Conservation (phyloP, 2,329 filamentous ascomycete species). For the Diplodia scrobiculata region DNA sequence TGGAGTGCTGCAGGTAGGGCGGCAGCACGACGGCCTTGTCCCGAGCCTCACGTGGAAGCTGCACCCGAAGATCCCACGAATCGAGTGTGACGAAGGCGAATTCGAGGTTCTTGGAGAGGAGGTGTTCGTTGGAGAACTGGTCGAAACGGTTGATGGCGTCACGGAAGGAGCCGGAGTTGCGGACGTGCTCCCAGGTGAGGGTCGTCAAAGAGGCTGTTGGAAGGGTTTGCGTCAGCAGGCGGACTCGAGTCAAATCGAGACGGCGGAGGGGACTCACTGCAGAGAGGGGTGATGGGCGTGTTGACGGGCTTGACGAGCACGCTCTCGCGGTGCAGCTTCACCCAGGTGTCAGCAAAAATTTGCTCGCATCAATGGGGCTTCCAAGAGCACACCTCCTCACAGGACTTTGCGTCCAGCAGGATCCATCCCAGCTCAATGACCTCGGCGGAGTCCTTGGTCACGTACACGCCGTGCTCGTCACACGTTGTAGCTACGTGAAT, state of each 20-base stretch:
- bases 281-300: slow-evolving; percentile 96
- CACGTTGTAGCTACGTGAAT: slow-evolving; percentile 99
- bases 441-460: slow-evolving; percentile 98
- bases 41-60: slow-evolving; percentile 93
- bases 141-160: slow-evolving; percentile 96
- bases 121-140: slow-evolving; percentile 86
- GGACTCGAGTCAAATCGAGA: slow-evolving; percentile 9
- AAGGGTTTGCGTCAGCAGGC: slow-evolving; percentile 37
- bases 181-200: slow-evolving; percentile 97
- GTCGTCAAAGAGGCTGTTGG: slow-evolving; percentile 87
- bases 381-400: slow-evolving; percentile 72
- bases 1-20: slow-evolving; percentile 94
- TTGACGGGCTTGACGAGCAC: slow-evolving; percentile 98
- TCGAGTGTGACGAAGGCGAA: slow-evolving; percentile 99
- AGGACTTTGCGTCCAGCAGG: slow-evolving; percentile 83
- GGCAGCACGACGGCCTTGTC: slow-evolving; percentile 97
- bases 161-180: slow-evolving; percentile 93
- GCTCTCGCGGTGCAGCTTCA: slow-evolving; percentile 87
- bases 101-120: slow-evolving; percentile 86
- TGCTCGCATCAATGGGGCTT: slow-evolving; percentile 31
- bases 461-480: slow-evolving; percentile 98
- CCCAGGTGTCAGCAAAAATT: slow-evolving; percentile 39
- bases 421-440: slow-evolving; percentile 99
- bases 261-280: slow-evolving; percentile 70
- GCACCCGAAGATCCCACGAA: slow-evolving; percentile 96